A percentile compares a stretch with the other conserved stretches of the same genome.
These are phyloP conservation scores for Monosporascus ibericus DNA, from an alignment of 2,329 filamentous ascomycete genomes.

Conservation along the genomic window DNA sequence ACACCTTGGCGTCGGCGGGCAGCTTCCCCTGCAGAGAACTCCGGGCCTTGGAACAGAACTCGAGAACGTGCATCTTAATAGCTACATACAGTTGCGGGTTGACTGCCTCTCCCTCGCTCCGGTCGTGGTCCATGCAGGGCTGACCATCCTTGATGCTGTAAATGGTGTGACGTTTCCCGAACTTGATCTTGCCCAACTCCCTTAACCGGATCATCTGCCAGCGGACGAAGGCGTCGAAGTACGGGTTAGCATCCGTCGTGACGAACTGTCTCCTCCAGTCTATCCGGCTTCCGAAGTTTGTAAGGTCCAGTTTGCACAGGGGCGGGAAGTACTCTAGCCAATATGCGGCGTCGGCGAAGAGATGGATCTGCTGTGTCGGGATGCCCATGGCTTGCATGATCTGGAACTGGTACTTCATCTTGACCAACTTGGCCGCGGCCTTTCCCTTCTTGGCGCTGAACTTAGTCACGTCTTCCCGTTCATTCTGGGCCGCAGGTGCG, in stretches of 20 bases:
- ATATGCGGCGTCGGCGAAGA: conserved; percentile 83
- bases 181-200: conserved; percentile 87
- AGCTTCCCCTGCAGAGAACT: conserved; percentile 70
- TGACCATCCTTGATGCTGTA: conserved; percentile 88
- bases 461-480: conserved; percentile 80
- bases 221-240: conserved; percentile 89
- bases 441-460: conserved; percentile 93
- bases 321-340: conserved; percentile 92
- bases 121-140: conserved; percentile 82
- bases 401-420: conserved; percentile 93
- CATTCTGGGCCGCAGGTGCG: conserved; percentile 53
- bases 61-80: conserved; percentile 82
- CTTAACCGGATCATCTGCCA: conserved; percentile 97
- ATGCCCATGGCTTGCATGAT: conserved; percentile 92
- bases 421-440: conserved; percentile 80
- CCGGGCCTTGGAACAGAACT: conserved; percentile 76
- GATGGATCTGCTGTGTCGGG: conserved; percentile 80
- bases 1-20: conserved; percentile 72
- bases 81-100: conserved; percentile 89
- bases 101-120: conserved; percentile 73
- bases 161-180: conserved; percentile 87
- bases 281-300: conserved; percentile 76
- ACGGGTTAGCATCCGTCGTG: conserved; percentile 93
- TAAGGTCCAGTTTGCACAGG: conserved; percentile 72
- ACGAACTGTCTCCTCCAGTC: conserved; percentile 93